Conservation (phyloP, 2,329 filamentous ascomycete species). For the Sporothrix curviconia region DNA sequence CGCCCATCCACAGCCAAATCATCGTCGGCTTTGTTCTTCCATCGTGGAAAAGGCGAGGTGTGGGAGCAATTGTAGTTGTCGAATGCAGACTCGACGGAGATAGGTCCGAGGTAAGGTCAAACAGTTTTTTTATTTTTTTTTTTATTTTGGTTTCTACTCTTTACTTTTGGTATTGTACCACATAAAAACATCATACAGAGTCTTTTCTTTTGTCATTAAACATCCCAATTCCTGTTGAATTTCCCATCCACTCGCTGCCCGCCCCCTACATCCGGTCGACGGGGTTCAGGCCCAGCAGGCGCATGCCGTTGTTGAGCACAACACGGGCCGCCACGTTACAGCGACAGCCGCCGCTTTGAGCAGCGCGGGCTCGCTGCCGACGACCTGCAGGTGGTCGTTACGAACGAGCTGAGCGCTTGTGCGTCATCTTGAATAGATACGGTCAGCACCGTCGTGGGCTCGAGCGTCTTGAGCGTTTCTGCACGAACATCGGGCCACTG, state of each 20-base stretch:
- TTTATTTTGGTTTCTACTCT: too few relatives aligned
- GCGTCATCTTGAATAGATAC: conserved; percentile 83
- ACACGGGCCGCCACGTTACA: conserved; percentile 71
- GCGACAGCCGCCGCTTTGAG: conserved; percentile 66
- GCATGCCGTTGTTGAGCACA: conserved; percentile 78
- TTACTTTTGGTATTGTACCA: background rate
- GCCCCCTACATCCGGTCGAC: conserved; percentile 51
- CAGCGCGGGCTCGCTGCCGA: conserved; percentile 69
- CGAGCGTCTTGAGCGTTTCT: conserved; percentile 80
- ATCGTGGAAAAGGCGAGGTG: too few relatives aligned
- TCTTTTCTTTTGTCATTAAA: background rate
- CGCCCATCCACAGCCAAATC: too few relatives aligned
- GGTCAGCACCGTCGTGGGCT: conserved; percentile 48
- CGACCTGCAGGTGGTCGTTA: conserved; percentile 77
- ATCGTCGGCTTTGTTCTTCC: too few relatives aligned
- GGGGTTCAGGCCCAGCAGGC: conserved; percentile 67
- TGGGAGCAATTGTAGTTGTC: too few relatives aligned
- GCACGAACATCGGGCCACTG: conserved; percentile 81
- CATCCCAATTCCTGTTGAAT: background rate
- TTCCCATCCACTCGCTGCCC: background rate
- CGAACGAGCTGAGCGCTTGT: conserved; percentile 68
- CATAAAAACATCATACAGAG: background rate
- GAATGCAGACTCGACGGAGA: too few relatives aligned
- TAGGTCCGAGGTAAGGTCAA: too few relatives aligned
- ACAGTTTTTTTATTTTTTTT: background rate